Base-by-base conservation (phyloP, 441 rosid genomes). In the Oxalis stricta region DNA sequence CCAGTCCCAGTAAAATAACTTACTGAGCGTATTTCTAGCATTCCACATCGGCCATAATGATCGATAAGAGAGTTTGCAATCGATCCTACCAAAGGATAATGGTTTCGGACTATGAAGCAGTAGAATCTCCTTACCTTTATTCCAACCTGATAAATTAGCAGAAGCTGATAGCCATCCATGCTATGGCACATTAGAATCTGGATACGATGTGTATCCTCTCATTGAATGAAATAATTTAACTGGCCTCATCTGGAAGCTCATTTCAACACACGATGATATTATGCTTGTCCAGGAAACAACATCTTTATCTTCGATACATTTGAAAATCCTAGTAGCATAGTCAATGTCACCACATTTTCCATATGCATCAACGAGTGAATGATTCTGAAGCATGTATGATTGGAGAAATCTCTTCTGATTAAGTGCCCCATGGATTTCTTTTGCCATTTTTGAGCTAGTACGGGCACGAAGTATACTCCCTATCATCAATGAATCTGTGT, bases 241-340 rank as follows among this genome's bases (percentile, higher is more conserved):
- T n/a, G 55, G 96, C 94, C 64, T 77, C 79, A 50, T 47, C 62
- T 38, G 77, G 60, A 17, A 62, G 55, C 43, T 83, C 79, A 52
- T 71, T 72, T 57, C 69, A 55, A 59, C 76, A 65, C 70, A 72
- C 23, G 75, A 72, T 13, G 86, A 82, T 38, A 89, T 73, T 75
- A 82, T 70, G 84, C 92, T 85, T 20, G 96, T 89, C 97, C 94
- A 89, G 37, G 94, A 76, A 46, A 85, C 82, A 35, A 70, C 59
- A 75, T 89, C 89, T 61, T 78, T 78, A 12, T 39, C 32, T 55
- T 71, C 56, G 23, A 71, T 57, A 12, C 50, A 65, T 51, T 67
- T 61, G 48, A 89, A 80, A 50, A 63, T 46, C 44, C 50, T 65
- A 58, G 64, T 47, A 11, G 92, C 84, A 64, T 80, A 75, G 48